Percentiles rank a stretch among this genome's conserved stretches.
phyloP scores from a whole-genome alignment of 225 moss, liverwort and hornwort species.

The Asterella californica region DNA sequence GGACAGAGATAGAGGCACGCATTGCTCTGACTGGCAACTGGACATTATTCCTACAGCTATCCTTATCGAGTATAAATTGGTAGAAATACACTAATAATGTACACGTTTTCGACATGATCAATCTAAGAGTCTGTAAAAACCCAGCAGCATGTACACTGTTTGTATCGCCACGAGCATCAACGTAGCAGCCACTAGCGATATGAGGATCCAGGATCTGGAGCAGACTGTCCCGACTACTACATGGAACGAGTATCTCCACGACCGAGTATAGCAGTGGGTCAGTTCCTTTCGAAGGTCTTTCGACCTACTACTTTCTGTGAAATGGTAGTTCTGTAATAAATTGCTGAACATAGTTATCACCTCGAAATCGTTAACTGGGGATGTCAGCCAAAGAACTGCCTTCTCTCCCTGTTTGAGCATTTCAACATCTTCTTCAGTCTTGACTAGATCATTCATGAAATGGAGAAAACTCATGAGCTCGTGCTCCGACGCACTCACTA shows the following conservation, averaged over 20 bases:
- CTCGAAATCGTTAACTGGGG: constrained; percentile 18
- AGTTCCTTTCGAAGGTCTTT: constrained; percentile 8
- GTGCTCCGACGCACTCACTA: constrained; percentile 16
- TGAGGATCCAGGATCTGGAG: constrained; percentile 14
- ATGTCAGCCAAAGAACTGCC: constrained; percentile 19
- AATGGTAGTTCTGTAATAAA: constrained; percentile 11
- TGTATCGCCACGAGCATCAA: constrained; percentile 17
- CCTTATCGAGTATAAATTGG: not conserved
- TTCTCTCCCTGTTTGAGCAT: constrained; percentile 15
- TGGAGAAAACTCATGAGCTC: constrained; percentile 29
- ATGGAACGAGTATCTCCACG: not conserved
- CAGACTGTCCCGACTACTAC: not conserved
- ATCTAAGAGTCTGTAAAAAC: not conserved
- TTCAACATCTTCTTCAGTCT: constrained; percentile 18
- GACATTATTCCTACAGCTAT: not conserved
- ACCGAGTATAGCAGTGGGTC: constrained; percentile 6
- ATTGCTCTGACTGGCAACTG: not conserved
- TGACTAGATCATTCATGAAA: constrained; percentile 21
- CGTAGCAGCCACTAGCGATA: constrained; percentile 14
- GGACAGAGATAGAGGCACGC: not conserved
- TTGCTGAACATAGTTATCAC: constrained; percentile 20
- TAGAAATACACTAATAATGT: constrained; percentile 9
- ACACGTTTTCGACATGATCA: not conserved
- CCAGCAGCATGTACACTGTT: constrained; percentile 12
- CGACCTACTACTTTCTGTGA: not conserved